Base-by-base conservation (phyloP, 331 rosid species). In the Spiraea crenata region DNA sequence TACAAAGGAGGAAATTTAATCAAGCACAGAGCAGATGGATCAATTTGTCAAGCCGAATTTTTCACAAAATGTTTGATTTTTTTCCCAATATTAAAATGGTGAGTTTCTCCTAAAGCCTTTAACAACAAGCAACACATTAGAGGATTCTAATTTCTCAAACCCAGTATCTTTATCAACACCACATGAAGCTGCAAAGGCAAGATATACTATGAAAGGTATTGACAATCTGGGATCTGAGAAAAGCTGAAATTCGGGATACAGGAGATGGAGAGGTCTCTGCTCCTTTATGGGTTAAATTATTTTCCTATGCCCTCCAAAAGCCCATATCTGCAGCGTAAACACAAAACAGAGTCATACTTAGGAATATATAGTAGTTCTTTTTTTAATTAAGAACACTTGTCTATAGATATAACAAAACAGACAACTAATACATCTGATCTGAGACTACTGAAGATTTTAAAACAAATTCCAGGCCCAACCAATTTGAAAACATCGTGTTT, bases 271-370 rank as follows among this genome's bases (percentile, higher is more conserved):
- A 48, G 38, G 13, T 46, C 44, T 9, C 25, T 19, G 62, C 57
- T n/a, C 48, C 42, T 40, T 63, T 6, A 48, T 9, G 46, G 67
- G 71, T 86, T 74, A 85, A 51, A 70, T 65, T 70, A 83, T 82
- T 69, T 81, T 78, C 74, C 88, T 75, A 70, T 78, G 82, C 74
- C 86, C 90, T 67, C 90, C 90, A 12, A 86, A 86, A 25, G 90
- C 90, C 90, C 90, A 86, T 73, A 86, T 83, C 90, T 86, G 79
- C 75, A 31, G 35, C n/a, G 3, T 5, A 39, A 16, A n/a, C 52
- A 42, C 20, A 44, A 69, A 78, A 45, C 25, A 5, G 34, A 16
- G n/a, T 47, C 51, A 74, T 7, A 31, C 15, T 69, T 56, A 47
- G 31, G 31, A 25, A 25, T 25, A 25, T 25, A 25, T 25, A 25